phyloP scores from a whole-genome alignment of 768 basidiomycete species.

The Mycena olivaceomarginata region DNA sequence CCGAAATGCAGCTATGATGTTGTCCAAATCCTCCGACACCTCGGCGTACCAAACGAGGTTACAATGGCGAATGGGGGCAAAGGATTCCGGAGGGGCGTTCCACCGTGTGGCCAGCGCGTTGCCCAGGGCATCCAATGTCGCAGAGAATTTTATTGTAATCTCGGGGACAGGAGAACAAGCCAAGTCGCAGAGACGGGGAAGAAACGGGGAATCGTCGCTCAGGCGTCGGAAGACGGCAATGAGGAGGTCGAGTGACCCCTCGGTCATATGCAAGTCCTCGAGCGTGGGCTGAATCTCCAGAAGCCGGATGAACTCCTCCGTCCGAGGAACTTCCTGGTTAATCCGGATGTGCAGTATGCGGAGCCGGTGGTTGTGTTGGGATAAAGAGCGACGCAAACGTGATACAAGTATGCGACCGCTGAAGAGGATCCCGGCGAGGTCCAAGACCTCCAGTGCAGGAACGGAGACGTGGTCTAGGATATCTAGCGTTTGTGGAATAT shows the following conservation, averaged over 20 bases:
- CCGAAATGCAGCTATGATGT: not conserved
- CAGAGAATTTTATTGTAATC: conserved; percentile 8
- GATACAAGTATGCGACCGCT: not conserved
- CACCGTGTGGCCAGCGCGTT: conserved; percentile 11
- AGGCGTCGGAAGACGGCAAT: conserved; percentile 12
- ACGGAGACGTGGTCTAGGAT: not conserved
- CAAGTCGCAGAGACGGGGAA: not conserved
- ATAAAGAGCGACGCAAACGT: not conserved
- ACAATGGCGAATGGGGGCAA: not conserved
- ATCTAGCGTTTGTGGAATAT: not conserved
- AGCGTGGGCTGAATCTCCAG: conserved; percentile 8
- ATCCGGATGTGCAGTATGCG: not conserved
- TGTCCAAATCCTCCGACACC: not conserved
- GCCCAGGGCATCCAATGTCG: not conserved
- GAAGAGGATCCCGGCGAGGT: not conserved
- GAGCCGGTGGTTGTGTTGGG: not conserved
- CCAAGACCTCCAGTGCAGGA: not conserved
- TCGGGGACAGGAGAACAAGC: not conserved
- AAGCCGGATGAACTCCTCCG: conserved; percentile 1
- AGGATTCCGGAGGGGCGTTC: not conserved
- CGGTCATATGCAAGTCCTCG: not conserved
- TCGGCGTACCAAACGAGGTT: not conserved
- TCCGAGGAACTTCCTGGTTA: not conserved
- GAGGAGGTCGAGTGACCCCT: conserved; percentile 4
- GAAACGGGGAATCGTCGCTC: not conserved